Evolutionary conservation across 208 protist genomes (phyloP).

Genomic region (Spongospora subterranea): DNA sequence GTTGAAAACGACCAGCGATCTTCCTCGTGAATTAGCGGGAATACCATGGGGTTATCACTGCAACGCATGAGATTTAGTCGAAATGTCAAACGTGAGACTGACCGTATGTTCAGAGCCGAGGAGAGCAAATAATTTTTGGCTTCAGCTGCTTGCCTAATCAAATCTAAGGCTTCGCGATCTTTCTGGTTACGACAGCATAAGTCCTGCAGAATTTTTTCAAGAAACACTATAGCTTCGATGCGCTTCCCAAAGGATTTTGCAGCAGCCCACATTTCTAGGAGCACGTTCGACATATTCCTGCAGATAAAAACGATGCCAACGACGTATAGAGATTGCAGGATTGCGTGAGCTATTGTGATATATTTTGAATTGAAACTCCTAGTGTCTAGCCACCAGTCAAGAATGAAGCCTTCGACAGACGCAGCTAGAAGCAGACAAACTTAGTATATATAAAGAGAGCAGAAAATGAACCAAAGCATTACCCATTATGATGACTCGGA

Average conservation of each 20-base stretch:
- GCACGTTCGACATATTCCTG: not conserved
- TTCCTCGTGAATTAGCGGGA: not conserved
- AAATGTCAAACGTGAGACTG: not conserved
- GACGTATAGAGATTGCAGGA: not conserved
- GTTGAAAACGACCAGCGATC: slow-evolving; percentile 7
- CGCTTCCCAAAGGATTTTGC: slow-evolving; percentile 46
- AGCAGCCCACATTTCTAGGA: slow-evolving; percentile 10
- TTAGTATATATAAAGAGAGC: not conserved
- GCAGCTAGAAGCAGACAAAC: not conserved
- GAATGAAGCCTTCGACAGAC: not conserved
- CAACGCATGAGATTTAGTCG: not conserved
- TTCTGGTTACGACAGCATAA: not conserved
- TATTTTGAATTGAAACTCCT: not conserved
- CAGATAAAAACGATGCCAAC: not conserved
- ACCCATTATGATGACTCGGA: not conserved
- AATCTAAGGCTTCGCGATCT: not conserved
- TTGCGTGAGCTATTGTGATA: not conserved
- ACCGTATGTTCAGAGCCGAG: not conserved
- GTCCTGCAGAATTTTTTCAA: not conserved
- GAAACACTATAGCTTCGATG: not conserved
- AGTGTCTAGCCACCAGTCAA: slow-evolving; percentile 28
- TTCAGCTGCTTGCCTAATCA: not conserved
- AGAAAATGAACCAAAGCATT: not conserved
- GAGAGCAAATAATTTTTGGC: not conserved
- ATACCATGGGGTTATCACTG: not conserved